phyloP scores from a whole-genome alignment of 768 basidiomycete genomes.

The Tulasnella calospora region DNA sequence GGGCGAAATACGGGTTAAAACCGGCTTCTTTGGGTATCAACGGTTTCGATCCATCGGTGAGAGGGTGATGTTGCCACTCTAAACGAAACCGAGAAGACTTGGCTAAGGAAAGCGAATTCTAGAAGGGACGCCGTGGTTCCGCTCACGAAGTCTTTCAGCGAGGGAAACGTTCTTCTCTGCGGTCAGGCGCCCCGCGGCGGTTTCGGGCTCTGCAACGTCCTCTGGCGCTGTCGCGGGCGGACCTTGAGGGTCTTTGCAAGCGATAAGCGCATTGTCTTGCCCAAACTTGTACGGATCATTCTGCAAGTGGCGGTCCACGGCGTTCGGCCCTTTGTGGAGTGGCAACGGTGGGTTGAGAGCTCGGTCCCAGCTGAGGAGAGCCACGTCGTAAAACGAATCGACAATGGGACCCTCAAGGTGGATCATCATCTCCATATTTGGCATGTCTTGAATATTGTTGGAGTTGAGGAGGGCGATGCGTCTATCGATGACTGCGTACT shows the following conservation, averaged over 20 bases:
- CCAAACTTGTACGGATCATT: constrained; percentile 43
- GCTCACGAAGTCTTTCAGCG: not conserved
- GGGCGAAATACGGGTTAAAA: constrained; percentile 58
- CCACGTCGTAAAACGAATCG: constrained; percentile 63
- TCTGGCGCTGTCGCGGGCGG: not conserved
- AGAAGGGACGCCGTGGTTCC: no score
- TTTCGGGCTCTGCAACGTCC: not conserved
- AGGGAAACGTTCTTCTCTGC: not conserved
- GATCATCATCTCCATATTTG: constrained; percentile 57
- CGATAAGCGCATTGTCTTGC: constrained; percentile 41
- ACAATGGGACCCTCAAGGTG: constrained; percentile 69
- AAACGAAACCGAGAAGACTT: not conserved
- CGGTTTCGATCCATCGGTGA: not conserved
- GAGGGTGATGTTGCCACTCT: not conserved
- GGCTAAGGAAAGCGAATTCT: not conserved
- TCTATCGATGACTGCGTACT: constrained; percentile 66
- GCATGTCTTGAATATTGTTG: constrained; percentile 61
- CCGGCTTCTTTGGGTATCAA: constrained; percentile 39
- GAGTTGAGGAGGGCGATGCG: constrained; percentile 59
- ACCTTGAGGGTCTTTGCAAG: constrained; percentile 18
- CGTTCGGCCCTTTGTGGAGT: not conserved
- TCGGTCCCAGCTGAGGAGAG: constrained; percentile 57
- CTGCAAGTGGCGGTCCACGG: constrained; percentile 8
- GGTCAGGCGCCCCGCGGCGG: not conserved
- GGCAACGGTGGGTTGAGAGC: constrained; percentile 41